Evolutionary conservation across 169 alveolate genomes (phyloP), one percentile per base, ranked within the genome.

Genomic region (Sarcocystis neurona): DNA sequence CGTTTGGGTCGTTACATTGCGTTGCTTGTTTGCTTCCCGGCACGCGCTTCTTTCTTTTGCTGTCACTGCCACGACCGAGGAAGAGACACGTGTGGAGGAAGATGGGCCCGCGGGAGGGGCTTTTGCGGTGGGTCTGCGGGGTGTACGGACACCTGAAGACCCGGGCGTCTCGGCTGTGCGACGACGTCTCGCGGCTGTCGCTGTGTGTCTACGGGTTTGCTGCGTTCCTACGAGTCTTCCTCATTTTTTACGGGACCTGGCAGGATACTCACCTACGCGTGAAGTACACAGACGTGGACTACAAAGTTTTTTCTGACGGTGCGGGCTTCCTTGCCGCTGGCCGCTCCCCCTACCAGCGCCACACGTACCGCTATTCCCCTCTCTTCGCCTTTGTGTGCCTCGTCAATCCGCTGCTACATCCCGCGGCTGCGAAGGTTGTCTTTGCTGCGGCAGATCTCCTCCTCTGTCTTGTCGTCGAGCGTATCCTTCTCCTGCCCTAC

Each of bases 291-390:
- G 99, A 99, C 91, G 94, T 98, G 68, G 99, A 99, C 95, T 99
- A 99, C 94, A 84, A 95, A 85, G 99, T 98, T 37, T 98, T 94
- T 92, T 94, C 99, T 39, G 99, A 99, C 94, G 99, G 99, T 46
- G 99, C 99, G 32, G 92, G 92, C 44, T 95, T 96, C 91, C 97
- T 98, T 23, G 90, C 94, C 30, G 92, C 95, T 48, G 99, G 99
- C 39, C 96, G 95, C 58, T 97, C 99, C 20, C 99, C 99, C 18
- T 99, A 97, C 93, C 94, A 94, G 56, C 94, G 99, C 79, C 99
- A 98, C 85, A 98, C 99, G 4, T 99, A 98, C 93, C 94, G 99
- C 87, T 99, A 99, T 93, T 97, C 99, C 18, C 99, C 99, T 0
- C 70, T 99, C 50, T 89, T 98, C 44, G 84, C 84, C 20, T 46